Percentiles rank a stretch among this genome's conserved stretches.
phyloP scores from a whole-genome alignment of 106 monocot species.

The Allium cepa region DNA sequence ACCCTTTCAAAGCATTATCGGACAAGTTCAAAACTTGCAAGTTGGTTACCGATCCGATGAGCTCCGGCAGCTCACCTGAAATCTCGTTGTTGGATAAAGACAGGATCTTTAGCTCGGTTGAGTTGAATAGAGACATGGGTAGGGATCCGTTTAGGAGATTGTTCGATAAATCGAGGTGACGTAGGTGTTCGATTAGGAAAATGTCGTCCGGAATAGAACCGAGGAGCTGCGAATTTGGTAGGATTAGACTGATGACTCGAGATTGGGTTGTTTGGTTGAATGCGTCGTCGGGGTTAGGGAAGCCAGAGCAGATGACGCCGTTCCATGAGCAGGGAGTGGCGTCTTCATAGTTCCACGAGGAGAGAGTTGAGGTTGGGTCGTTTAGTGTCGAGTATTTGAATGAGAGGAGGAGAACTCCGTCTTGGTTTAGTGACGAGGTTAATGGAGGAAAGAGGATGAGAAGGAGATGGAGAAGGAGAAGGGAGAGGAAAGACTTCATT shows the following conservation, averaged over 20 bases:
- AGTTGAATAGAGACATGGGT: constrained; percentile 44
- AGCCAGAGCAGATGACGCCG: constrained; percentile 63
- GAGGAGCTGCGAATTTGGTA: constrained; percentile 50
- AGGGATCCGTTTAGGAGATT: constrained; percentile 77
- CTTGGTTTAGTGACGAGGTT: constrained; percentile 24
- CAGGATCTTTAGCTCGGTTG: constrained; percentile 52
- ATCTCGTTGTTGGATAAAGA: constrained; percentile 68
- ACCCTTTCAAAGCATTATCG: constrained; percentile 64
- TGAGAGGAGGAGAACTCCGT: constrained; percentile 59
- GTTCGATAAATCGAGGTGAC: constrained; percentile 75
- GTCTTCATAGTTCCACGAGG: constrained; percentile 81
- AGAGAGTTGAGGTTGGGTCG: constrained; percentile 60
- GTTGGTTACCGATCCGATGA: constrained; percentile 1
- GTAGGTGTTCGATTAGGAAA: constrained; percentile 62
- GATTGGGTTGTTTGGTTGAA: constrained; percentile 5
- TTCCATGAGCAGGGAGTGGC: constrained; percentile 80
- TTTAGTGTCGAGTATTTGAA: constrained; percentile 70
- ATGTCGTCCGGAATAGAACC: constrained; percentile 60
- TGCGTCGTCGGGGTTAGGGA: constrained; percentile 4
- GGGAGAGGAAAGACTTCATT: background rate
- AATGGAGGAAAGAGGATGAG: background rate
- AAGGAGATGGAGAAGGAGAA: constrained; percentile 9
- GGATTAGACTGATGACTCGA: constrained; percentile 61
- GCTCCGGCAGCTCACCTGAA: constrained; percentile 56
- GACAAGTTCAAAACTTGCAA: constrained; percentile 69